Evolutionary conservation across 371 early-diverging fungal genomes (phyloP).

Genomic region (Entomophthora muscae): DNA sequence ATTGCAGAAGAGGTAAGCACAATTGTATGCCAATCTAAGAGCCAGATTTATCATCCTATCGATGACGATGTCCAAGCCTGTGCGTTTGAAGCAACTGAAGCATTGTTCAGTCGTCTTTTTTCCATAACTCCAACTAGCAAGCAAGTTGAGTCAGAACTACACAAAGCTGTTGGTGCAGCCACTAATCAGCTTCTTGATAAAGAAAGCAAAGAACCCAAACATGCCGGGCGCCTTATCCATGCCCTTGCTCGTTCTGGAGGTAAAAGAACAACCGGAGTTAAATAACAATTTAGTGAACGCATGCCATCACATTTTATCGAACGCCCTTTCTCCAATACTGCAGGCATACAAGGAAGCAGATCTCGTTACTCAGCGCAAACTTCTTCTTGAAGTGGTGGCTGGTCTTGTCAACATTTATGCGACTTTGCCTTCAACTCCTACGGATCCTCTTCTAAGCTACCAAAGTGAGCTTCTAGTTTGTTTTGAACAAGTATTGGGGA

Average conservation of each 20-base stretch:
- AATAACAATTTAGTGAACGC: neutral
- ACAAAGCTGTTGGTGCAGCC: neutral
- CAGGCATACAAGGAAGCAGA: conserved; percentile 8
- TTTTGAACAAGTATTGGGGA: neutral
- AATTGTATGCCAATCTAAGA: neutral
- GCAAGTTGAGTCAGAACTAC: neutral
- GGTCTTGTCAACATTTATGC: neutral
- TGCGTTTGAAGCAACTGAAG: conserved; percentile 32
- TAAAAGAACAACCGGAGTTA: neutral
- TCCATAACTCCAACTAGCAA: neutral
- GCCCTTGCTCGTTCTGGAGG: neutral
- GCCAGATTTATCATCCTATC: conserved; percentile 38
- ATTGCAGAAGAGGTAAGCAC: conserved; percentile 43
- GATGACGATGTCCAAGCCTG: conserved; percentile 41
- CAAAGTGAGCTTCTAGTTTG: neutral
- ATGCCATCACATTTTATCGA: neutral
- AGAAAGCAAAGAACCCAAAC: neutral
- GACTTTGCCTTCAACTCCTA: neutral
- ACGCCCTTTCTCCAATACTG: neutral
- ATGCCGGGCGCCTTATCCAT: neutral
- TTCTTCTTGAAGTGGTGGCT: conserved; percentile 1
- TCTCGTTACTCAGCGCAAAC: neutral
- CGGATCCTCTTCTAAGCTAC: neutral
- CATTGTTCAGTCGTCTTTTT: conserved; percentile 19
- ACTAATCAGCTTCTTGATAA: neutral